Base-by-base conservation (phyloP, 192 early-diverging fungal species). In the Chytriomyces sp. region DNA sequence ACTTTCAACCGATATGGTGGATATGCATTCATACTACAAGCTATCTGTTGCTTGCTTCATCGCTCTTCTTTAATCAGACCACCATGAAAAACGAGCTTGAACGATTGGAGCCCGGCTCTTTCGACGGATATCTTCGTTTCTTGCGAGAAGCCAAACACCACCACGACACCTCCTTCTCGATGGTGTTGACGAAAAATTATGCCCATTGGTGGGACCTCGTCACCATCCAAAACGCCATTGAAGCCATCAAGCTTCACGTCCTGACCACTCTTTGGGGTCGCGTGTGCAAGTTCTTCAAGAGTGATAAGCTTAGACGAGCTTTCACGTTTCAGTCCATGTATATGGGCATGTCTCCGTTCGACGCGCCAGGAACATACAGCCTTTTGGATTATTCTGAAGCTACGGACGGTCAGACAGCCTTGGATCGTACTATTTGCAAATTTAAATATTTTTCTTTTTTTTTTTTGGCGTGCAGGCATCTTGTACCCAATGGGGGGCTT, bases 311-410 rank as follows among this genome's bases (percentile, higher is more conserved):
- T 59, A 52, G 81, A 30, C 80, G 81, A 77, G 84, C 84, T 0
- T 84, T 88, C 64, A 85, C 85, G 7, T 87, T 88, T 56, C 86
- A 88, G 64, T 78, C 77, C 62, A 88, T 88, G 86, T 88, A 88
- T 64, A 87, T 88, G 86, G 85, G 86, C 30, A 88, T 88, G 86
- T 81, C 78, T 26, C 86, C 86, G 31, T 88, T 74, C 69, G 86
- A 88, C 52, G 85, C 86, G 19, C 86, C 86, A 8, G 86, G 77
- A 34, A 83, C 82, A 10, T 88, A 88, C 52, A 84, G 65, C 44
- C 63, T 88, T 17, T 60, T 88, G 4, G 73, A 78, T 54, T 88
- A 85, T 59, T 81, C 86, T 4, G 86, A 86, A 56, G 79, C 83
- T 56, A 79, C 84, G 22, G 85, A 86, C 28, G 66, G 63, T 64